phyloP scores from a whole-genome alignment of 2,329 filamentous ascomycete genomes.

The Talaromyces verruculosus region DNA sequence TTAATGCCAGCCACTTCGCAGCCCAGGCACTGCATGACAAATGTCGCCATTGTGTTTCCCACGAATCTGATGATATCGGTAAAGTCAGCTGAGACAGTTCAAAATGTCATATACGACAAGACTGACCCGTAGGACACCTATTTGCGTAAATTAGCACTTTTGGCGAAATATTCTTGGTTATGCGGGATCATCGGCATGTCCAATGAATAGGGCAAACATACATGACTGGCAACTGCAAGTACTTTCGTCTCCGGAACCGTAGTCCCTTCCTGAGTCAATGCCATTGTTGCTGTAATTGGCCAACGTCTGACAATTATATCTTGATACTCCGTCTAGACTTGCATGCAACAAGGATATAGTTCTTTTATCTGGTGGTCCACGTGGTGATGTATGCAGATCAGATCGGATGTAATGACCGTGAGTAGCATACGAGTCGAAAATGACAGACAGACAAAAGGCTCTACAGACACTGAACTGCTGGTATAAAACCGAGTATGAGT shows the following conservation, averaged over 20 bases:
- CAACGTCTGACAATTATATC: neutral
- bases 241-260: slow-evolving; percentile 65
- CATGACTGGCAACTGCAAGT: slow-evolving; percentile 91
- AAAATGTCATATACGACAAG: neutral
- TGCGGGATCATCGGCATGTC: neutral
- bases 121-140: slow-evolving; percentile 21
- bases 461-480: neutral
- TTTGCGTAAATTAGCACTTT: slow-evolving; percentile 23
- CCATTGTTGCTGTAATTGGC: slow-evolving; percentile 10
- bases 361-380: neutral
- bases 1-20: slow-evolving; percentile 94
- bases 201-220: slow-evolving; percentile 52
- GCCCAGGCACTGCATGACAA: slow-evolving; percentile 88
- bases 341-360: neutral
- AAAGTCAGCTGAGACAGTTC: neutral
- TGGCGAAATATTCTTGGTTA: slow-evolving; percentile 3
- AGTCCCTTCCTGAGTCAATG: slow-evolving; percentile 8
- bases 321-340: neutral
- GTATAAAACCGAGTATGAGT: neutral
- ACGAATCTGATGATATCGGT: slow-evolving; percentile 67
- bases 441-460: neutral
- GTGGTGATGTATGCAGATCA: neutral
- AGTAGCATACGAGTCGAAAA: neutral
- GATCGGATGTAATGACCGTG: neutral
- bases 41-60: slow-evolving; percentile 94